phyloP scores from a whole-genome alignment of 2,329 filamentous ascomycete genomes.

The Magnaporthales sp. region DNA sequence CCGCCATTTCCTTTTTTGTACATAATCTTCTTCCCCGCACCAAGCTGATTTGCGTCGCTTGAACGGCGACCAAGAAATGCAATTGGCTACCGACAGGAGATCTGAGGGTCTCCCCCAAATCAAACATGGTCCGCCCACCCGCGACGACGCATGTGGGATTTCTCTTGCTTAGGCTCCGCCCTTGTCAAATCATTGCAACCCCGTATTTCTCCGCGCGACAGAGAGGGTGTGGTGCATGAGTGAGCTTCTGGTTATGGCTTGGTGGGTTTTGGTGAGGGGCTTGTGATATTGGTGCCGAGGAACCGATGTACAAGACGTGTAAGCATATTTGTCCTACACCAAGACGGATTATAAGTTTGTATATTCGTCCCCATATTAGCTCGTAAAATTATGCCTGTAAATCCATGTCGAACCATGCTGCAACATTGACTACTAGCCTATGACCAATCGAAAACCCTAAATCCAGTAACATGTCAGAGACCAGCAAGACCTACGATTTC shows the following conservation, averaged over 20 bases:
- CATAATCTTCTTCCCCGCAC: neutral
- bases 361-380: neutral
- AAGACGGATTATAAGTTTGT: neutral
- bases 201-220: neutral
- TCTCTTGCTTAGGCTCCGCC: neutral
- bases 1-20: neutral
- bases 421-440: neutral
- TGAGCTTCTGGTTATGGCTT: neutral
- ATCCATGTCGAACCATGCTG: neutral
- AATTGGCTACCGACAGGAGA: neutral
- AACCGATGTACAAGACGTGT: neutral
- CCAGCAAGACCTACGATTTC: constrained; percentile 58
- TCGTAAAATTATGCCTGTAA: neutral
- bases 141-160: neutral
- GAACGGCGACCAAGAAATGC: neutral
- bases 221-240: neutral
- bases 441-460: neutral
- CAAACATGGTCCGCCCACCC: neutral
- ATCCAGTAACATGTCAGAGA: neutral
- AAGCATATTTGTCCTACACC: neutral
- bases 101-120: neutral
- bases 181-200: neutral
- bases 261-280: neutral
- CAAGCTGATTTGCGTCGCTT: neutral
- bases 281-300: neutral